Conservation (phyloP, 306 rosid species). For the Arachis stenosperma region DNA sequence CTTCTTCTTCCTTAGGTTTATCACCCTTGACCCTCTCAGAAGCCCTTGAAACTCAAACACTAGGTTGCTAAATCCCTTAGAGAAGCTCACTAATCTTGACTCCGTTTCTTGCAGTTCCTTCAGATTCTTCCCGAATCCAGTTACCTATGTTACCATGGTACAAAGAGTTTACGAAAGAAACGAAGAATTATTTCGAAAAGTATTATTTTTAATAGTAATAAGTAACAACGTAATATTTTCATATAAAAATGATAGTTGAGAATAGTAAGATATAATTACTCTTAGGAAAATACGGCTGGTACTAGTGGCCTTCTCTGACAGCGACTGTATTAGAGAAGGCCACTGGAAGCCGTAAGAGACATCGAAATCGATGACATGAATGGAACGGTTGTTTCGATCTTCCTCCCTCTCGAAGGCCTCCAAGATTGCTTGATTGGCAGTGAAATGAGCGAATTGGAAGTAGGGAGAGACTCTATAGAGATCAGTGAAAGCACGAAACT, state of each 20-base stretch:
- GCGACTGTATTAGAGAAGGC: slow-evolving; percentile 83
- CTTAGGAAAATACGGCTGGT: slow-evolving; percentile 54
- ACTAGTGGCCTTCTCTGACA: slow-evolving; percentile 65
- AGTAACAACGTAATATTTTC: no score
- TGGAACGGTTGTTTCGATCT: slow-evolving; percentile 51
- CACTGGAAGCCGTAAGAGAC: slow-evolving; percentile 81
- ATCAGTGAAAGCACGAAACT: slow-evolving; percentile 61
- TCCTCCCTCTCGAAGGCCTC: slow-evolving; percentile 75
- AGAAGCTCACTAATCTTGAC: slow-evolving; percentile 63
- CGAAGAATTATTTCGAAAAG: no score
- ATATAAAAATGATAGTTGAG: no score
- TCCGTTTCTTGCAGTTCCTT: slow-evolving; percentile 71
- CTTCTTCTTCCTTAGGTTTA: slow-evolving; percentile 57
- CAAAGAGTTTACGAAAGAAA: no score
- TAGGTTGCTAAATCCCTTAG: slow-evolving; percentile 59
- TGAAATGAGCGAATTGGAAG: slow-evolving; percentile 82
- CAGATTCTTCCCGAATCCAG: slow-evolving; percentile 59
- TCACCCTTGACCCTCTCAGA: slow-evolving; percentile 50
- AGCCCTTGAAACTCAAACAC: slow-evolving; percentile 74
- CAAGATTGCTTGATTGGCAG: slow-evolving; percentile 75
- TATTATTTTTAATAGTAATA: no score
- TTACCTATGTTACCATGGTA: slow-evolving; percentile 20
- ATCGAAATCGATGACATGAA: slow-evolving; percentile 75
- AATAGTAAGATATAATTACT: not conserved
- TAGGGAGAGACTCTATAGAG: slow-evolving; percentile 73